These are phyloP conservation scores for Warburgia ugandensis DNA, from an alignment of 164 flowering plant species.

Conservation along the genomic window DNA sequence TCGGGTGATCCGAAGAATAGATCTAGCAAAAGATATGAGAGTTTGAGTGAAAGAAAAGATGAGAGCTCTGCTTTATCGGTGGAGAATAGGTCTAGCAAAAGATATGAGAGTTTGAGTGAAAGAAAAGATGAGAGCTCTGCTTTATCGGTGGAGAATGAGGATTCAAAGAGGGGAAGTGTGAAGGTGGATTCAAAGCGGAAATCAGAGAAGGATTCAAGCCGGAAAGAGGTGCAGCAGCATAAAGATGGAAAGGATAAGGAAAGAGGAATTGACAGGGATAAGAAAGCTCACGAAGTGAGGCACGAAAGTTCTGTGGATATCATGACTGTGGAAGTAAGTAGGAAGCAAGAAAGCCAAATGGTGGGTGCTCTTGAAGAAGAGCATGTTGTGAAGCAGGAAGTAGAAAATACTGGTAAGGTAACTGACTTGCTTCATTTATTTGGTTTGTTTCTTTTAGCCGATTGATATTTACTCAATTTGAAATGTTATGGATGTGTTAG, in stretches of 20 bases:
- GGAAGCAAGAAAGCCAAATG: constrained; percentile 24
- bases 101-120: no score
- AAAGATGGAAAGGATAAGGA: constrained; percentile 42
- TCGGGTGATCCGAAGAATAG: constrained; percentile 37
- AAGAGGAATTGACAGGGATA: constrained; percentile 34
- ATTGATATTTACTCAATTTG: no score
- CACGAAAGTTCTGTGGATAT: constrained; percentile 17
- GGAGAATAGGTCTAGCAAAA: constrained; percentile 38
- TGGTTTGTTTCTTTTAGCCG: no score
- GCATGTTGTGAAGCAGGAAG: constrained; percentile 19
- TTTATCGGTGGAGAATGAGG: constrained; percentile 27
- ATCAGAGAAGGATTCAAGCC: constrained; percentile 32
- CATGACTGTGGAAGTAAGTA: constrained; percentile 20
- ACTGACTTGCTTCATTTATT: no score
- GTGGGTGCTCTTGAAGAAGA: constrained; percentile 23
- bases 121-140: not conserved
- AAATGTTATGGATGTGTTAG: no score
- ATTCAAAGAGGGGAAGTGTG: constrained; percentile 18
- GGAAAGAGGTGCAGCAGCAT: constrained; percentile 32
- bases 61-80: constrained; percentile 10
- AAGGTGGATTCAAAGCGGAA: constrained; percentile 38
- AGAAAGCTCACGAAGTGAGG: constrained; percentile 27
- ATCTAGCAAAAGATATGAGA: constrained; percentile 35
- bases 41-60: constrained; percentile 28
- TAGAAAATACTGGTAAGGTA: constrained; percentile 53